Evolutionary conservation across 257 asterid species (phyloP).

Genomic region (Linaria vulgaris): DNA sequence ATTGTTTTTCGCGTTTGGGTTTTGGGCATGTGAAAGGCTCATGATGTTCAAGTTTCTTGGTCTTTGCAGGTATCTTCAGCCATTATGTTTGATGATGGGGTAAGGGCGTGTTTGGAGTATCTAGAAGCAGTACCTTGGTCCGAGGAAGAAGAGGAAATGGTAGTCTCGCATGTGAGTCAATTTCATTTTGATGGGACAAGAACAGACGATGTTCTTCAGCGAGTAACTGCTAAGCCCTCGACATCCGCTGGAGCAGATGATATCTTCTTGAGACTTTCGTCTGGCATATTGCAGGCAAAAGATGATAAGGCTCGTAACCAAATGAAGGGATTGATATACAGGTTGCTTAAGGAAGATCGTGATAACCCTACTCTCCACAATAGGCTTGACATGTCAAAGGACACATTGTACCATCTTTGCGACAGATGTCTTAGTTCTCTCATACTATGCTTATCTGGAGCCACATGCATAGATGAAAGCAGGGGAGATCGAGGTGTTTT

Average conservation of each 20-base stretch:
- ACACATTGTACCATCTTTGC: slow-evolving; percentile 67
- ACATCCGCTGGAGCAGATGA: slow-evolving; percentile 65
- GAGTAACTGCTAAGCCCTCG: slow-evolving; percentile 65
- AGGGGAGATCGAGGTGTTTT: slow-evolving; percentile 64
- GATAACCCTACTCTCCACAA: slow-evolving; percentile 19
- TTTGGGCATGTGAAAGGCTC: background rate
- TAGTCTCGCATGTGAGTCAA: slow-evolving; percentile 53
- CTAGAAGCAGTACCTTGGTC: slow-evolving; percentile 93
- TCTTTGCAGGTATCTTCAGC: slow-evolving; percentile 69
- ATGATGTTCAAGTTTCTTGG: slow-evolving; percentile 17
- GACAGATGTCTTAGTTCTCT: slow-evolving; percentile 78
- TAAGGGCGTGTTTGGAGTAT: slow-evolving; percentile 70
- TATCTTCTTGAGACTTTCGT: slow-evolving; percentile 58
- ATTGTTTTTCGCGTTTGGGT: background rate
- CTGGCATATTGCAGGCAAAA: slow-evolving; percentile 68
- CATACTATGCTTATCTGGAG: slow-evolving; percentile 65
- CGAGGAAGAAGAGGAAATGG: slow-evolving; percentile 70
- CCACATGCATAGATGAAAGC: slow-evolving; percentile 54
- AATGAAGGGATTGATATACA: slow-evolving; percentile 61
- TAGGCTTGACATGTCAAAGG: slow-evolving; percentile 54
- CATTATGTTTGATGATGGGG: slow-evolving; percentile 70
- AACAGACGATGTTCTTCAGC: slow-evolving; percentile 59
- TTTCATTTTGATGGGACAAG: slow-evolving; percentile 52
- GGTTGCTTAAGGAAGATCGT: slow-evolving; percentile 58
- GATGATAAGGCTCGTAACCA: slow-evolving; percentile 79